Evolutionary conservation across 176 grass and related monocot genomes (phyloP).

Genomic region (Lolium rigidum): DNA sequence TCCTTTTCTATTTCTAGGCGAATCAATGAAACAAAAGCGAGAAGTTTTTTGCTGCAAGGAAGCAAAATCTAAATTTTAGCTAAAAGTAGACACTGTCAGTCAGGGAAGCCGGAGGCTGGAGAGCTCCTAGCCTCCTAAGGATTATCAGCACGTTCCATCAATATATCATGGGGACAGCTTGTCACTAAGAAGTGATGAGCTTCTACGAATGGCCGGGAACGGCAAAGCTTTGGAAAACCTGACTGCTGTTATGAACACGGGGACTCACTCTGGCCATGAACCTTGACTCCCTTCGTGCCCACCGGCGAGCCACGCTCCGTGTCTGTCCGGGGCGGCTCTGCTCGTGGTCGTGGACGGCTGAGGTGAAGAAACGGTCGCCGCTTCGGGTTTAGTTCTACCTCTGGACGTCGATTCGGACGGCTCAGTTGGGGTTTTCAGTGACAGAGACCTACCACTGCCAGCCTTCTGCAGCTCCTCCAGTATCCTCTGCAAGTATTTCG

Average conservation of each 20-base stretch:
- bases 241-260: conserved; percentile 36
- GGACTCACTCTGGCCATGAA: conserved; percentile 43
- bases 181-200: not conserved
- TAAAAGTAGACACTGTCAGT: too few relatives aligned
- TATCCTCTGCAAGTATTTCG: conserved; percentile 92
- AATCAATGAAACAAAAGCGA: too few relatives aligned
- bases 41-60: too few relatives aligned
- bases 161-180: conserved; percentile 11
- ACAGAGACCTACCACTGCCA: conserved; percentile 38
- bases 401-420: conserved; percentile 21
- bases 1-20: too few relatives aligned
- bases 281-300: conserved; percentile 42
- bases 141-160: too few relatives aligned
- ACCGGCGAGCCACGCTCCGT: too few relatives aligned
- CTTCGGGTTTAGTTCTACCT: conserved; percentile 21
- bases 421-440: conserved; percentile 38
- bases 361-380: not conserved
- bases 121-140: too few relatives aligned
- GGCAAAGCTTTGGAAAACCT: not conserved
- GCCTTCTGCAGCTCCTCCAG: conserved; percentile 86
- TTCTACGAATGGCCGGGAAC: not conserved
- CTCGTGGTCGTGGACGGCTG: conserved; percentile 5
- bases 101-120: too few relatives aligned
- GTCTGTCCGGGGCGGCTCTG: too few relatives aligned
- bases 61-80: too few relatives aligned